Conservation (phyloP, 345 rosid species). For the Balakata baccata region DNA sequence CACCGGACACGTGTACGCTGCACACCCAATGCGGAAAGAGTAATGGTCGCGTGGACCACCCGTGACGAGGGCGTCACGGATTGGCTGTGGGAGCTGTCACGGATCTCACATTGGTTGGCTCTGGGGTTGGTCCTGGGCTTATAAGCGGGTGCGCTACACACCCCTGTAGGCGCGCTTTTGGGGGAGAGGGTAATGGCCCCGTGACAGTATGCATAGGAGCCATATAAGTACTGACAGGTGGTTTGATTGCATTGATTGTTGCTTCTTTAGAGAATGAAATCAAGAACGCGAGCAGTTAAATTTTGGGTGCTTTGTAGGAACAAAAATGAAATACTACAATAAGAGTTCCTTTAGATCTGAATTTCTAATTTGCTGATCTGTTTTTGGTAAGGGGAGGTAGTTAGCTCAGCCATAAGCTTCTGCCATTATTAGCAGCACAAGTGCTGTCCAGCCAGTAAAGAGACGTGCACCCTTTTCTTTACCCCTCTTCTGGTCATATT, state of each 20-base stretch:
- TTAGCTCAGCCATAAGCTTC: conserved; percentile 36
- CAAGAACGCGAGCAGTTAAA: neutral
- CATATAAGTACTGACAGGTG: neutral
- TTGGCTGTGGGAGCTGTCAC: no score
- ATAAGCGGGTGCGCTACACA: no score
- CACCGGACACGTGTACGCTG: no score
- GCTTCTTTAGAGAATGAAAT: neutral
- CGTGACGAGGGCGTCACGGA: no score
- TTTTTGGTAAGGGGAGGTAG: neutral
- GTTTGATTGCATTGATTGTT: neutral
- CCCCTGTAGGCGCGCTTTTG: no score
- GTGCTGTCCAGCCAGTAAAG: conserved; percentile 90
- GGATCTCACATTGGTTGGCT: no score
- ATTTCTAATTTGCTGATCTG: neutral
- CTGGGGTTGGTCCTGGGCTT: no score
- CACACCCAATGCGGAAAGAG: no score
- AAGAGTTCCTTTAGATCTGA: neutral
- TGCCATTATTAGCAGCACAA: conserved; percentile 68
- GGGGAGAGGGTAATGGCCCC: no score
- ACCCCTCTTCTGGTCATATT: conserved; percentile 73
- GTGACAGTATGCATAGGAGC: no score
- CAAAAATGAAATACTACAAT: neutral
- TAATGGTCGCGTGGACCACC: no score
- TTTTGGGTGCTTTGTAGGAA: neutral
- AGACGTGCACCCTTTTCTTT: conserved; percentile 68